Conservation (phyloP, 192 early-diverging fungal species). For the Coemansia erecta region DNA sequence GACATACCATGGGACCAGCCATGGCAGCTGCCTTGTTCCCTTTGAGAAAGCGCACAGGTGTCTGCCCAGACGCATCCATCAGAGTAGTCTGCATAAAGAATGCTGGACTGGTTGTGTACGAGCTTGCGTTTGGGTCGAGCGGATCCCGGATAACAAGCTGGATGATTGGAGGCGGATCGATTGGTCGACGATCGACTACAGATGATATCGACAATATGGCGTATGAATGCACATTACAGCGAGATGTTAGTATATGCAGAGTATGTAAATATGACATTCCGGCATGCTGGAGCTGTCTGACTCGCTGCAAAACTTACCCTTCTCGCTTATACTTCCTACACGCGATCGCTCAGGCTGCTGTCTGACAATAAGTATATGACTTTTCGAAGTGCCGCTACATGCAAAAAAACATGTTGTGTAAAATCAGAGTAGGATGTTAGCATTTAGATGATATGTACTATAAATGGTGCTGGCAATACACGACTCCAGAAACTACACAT, state of each 20-base stretch:
- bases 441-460: not conserved
- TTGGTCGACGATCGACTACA: constrained; percentile 53
- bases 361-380: constrained; percentile 61
- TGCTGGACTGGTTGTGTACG: constrained; percentile 65
- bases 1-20: constrained; percentile 89
- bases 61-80: constrained; percentile 71
- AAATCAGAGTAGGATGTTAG: not conserved
- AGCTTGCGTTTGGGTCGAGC: constrained; percentile 19
- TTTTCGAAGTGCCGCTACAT: constrained; percentile 11
- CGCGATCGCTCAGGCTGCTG: constrained; percentile 90
- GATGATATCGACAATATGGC: not conserved
- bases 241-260: too few relatives aligned
- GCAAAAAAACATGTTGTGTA: not conserved
- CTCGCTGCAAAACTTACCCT: constrained; percentile 56
- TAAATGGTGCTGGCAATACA: not conserved
- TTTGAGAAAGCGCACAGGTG: constrained; percentile 73
- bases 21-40: constrained; percentile 75
- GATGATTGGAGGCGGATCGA: constrained; percentile 54
- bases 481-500: not conserved
- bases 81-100: constrained; percentile 92
- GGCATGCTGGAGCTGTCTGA: too few relatives aligned
- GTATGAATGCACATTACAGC: too few relatives aligned
- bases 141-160: constrained; percentile 47
- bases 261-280: not conserved
- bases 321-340: constrained; percentile 88